A percentile compares a stretch with the other conserved stretches of the same genome.
Conservation (phyloP, 805 yeast species). For the Candida sphagnicola region DNA sequence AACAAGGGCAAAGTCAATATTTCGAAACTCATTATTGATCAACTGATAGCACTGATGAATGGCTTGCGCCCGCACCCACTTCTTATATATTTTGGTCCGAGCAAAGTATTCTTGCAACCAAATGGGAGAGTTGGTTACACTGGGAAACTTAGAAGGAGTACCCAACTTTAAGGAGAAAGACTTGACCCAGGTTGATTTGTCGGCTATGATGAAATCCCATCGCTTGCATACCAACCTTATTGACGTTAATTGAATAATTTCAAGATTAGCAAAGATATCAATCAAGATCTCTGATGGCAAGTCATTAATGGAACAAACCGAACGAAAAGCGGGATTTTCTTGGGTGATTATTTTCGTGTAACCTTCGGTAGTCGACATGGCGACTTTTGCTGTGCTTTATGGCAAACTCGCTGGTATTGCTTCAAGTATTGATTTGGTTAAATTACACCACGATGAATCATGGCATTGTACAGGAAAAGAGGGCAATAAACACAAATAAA, state of each 20-base stretch:
- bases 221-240: constrained; percentile 43
- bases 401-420: too few species aligned
- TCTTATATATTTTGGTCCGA: constrained; percentile 29
- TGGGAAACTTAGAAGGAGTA: constrained; percentile 35
- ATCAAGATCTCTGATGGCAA: constrained; percentile 48
- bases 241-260: constrained; percentile 38
- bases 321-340: too few species aligned
- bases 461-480: too few species aligned
- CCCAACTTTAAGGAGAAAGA: constrained; percentile 41
- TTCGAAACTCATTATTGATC: constrained; percentile 24
- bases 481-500: too few species aligned
- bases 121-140: constrained; percentile 37
- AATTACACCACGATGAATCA: too few species aligned
- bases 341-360: too few species aligned
- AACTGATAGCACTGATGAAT: constrained; percentile 24
- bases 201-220: constrained; percentile 45
- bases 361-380: too few species aligned
- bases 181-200: constrained; percentile 45
- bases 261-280: constrained; percentile 42
- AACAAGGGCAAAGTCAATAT: constrained; percentile 16
- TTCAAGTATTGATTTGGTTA: too few species aligned
- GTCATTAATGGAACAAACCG: constrained; percentile 17
- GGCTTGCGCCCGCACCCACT: constrained; percentile 28
- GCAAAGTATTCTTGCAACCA: constrained; percentile 47
- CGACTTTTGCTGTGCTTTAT: too few species aligned